A percentile compares a stretch with the other conserved stretches of the same genome.
phyloP scores from a whole-genome alignment of 1,139 yeast species.

The Hyphopichia wangnamkhiaoensis region DNA sequence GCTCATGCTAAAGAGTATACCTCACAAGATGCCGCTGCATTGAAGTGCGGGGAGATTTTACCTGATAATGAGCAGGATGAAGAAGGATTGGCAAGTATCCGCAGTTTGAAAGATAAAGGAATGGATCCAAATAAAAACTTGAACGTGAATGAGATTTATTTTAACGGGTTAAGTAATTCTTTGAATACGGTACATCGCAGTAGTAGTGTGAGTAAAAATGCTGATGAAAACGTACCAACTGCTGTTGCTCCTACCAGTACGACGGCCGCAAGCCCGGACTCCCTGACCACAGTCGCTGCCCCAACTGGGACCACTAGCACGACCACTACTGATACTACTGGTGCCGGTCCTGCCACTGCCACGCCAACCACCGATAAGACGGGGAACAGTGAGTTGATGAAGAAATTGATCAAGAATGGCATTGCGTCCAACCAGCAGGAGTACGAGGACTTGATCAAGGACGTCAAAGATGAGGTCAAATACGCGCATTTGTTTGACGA shows the following conservation, averaged over 20 bases:
- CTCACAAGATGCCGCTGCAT: constrained; percentile 75
- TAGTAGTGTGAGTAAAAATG: neutral
- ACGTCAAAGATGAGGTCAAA: constrained; percentile 23
- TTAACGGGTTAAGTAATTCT: constrained; percentile 31
- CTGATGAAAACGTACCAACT: neutral
- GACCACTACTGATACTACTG: neutral
- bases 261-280: neutral
- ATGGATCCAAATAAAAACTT: constrained; percentile 43
- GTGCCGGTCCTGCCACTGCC: constrained; percentile 1
- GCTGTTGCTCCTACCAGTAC: neutral
- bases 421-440: constrained; percentile 22
- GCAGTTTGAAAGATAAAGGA: constrained; percentile 40
- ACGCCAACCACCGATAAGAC: constrained; percentile 1
- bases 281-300: neutral
- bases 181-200: constrained; percentile 5
- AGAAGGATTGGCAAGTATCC: constrained; percentile 49
- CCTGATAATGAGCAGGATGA: constrained; percentile 62
- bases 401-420: constrained; percentile 29
- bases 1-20: constrained; percentile 74
- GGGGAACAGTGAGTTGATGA: constrained; percentile 27
- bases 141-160: constrained; percentile 41
- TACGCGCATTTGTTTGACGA: constrained; percentile 31
- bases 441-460: constrained; percentile 25
- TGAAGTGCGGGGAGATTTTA: constrained; percentile 63
- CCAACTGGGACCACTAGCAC: neutral